Conservation (phyloP, 2,329 filamentous ascomycete species). For the Penicillium frequentans region DNA sequence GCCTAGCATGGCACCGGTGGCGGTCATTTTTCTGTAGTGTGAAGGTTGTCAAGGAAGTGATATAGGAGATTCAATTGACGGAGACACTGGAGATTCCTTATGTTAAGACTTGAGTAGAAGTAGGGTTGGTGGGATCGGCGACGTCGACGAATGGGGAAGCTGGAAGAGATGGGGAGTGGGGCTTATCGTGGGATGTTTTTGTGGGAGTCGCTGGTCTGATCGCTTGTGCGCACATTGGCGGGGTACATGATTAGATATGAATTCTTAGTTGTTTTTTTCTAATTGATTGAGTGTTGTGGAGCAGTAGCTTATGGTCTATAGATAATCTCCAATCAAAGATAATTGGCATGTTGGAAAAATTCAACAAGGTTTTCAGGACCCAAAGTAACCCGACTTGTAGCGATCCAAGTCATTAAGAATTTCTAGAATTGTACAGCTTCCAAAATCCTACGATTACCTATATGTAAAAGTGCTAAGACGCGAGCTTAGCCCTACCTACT, state of each 20-base stretch:
- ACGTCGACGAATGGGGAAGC: conserved; percentile 1
- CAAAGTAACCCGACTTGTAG: no score
- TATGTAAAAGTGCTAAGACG: no score
- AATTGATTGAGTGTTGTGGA: no score
- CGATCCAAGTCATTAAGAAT: no score
- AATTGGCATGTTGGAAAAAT: no score
- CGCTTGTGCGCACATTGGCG: not conserved
- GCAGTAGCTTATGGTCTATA: no score
- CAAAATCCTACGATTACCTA: no score
- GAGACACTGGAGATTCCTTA: not conserved
- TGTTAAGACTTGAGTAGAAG: not conserved
- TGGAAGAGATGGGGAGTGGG: not conserved
- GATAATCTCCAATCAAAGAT: no score
- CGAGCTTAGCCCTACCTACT: no score
- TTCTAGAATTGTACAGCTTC: no score
- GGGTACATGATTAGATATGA: not conserved
- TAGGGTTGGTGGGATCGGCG: not conserved
- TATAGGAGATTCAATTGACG: not conserved
- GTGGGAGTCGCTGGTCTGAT: not conserved
- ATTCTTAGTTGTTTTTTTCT: not conserved
- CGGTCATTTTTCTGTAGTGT: conserved; percentile 4
- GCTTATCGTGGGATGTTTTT: not conserved
- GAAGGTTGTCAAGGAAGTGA: not conserved
- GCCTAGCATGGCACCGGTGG: conserved; percentile 11
- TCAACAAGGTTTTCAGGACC: no score